Base-by-base conservation (phyloP, 257 asterid species). In the Solanum chmielewskii region DNA sequence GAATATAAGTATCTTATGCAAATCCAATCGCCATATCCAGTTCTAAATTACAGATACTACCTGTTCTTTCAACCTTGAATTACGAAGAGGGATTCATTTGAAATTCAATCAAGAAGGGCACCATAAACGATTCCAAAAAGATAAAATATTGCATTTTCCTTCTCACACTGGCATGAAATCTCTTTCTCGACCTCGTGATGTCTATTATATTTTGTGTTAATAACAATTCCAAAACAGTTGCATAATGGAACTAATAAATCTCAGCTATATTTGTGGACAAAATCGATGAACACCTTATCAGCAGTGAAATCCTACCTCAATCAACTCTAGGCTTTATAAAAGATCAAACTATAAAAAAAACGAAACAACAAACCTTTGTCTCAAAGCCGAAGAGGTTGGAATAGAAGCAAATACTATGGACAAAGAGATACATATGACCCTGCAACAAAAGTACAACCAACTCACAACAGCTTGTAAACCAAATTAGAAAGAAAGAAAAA, bases 391-490 rank as follows among this genome's bases (percentile, higher is more conserved):
- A 96, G 41, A 97, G 92, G 91, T 97, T 97, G 90, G 99, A 96
- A 85, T 97, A 97, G 88, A 97, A 97, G 98, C 99, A 97, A 88
- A 97, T 91, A 84, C 76, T 83, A 92, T 90, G 98, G 37, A 85
- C 98, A 92, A 97, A 97, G 44, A 97, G 88, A 88, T 97, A 97
- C 95, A 97, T 95, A 86, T 97, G 99, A 89, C 99, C 99, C 99
- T 97, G 97, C 92, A 93, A 93, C 89, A 86, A 73, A 20, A 42
- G 86, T 89, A 76, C 74, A 89, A 71, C 83, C 49, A 80, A 39
- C 39, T 45, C 70, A 52, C 25, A 44, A n/a, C 45, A 86, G 49
- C 35, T 73, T 66, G 71, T 35, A 49, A 85, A 70, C 87, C 31
- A 77, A 25, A 69, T 41, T 59, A 86, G 71, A 49, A 69, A 84